Conservation (phyloP, 371 early-diverging fungal genomes). For the Cladochytrium tenue region DNA sequence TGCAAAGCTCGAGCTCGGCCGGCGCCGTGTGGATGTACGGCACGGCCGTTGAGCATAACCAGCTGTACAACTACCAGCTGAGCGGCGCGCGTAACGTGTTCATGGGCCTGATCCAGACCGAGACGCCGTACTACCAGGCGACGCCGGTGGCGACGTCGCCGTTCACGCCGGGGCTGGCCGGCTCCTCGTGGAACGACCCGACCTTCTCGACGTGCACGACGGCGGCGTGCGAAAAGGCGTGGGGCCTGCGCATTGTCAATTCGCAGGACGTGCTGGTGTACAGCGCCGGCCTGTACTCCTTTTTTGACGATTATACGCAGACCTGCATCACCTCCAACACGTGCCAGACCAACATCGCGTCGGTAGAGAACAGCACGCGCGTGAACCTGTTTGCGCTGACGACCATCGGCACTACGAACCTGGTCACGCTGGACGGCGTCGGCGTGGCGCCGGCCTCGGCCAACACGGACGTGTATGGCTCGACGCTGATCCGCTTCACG, state of each 20-base stretch:
- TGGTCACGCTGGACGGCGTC: neutral
- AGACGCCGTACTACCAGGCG: constrained; percentile 34
- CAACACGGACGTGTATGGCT: neutral
- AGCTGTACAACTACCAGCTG: constrained; percentile 11
- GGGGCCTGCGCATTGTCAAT: constrained; percentile 28
- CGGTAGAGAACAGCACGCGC: constrained; percentile 14
- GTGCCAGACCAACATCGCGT: constrained; percentile 23
- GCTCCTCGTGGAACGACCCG: constrained; percentile 17
- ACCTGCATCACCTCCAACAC: constrained; percentile 14
- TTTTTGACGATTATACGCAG: constrained; percentile 32
- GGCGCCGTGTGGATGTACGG: constrained; percentile 31
- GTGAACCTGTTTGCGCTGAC: constrained; percentile 1
- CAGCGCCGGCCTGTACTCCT: constrained; percentile 32
- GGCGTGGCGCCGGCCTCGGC: neutral
- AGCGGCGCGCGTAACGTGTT: constrained; percentile 24
- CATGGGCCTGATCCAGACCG: constrained; percentile 30
- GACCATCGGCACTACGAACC: neutral
- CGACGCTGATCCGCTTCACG: neutral
- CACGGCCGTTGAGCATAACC: constrained; percentile 13
- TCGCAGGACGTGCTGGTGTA: constrained; percentile 24
- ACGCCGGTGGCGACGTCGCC: constrained; percentile 17
- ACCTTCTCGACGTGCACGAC: constrained; percentile 22
- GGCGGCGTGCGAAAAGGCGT: constrained; percentile 15
- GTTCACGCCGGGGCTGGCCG: constrained; percentile 13
- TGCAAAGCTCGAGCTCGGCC: constrained; percentile 16